Percentiles rank a stretch among this genome's conserved stretches.
These are phyloP conservation scores for Suhomyces yuchorum DNA, from an alignment of 1,139 yeast genomes.

Conservation along the genomic window DNA sequence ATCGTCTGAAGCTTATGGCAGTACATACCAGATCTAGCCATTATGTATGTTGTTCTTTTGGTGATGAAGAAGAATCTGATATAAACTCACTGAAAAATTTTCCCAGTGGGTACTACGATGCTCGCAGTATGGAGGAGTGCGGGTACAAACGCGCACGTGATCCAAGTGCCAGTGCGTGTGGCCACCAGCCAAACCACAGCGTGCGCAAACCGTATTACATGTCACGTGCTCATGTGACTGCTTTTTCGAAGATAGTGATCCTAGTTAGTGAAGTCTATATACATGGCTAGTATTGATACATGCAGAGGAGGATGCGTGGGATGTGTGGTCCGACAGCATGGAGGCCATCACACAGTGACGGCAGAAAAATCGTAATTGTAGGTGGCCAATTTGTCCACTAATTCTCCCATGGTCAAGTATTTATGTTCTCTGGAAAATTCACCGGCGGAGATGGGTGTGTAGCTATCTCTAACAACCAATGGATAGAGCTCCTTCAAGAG, in stretches of 20 bases:
- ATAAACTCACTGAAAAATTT: conserved; percentile 15
- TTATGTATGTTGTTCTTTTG: conserved; percentile 25
- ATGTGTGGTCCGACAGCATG: background rate
- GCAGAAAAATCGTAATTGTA: conserved; percentile 37
- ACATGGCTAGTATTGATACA: conserved; percentile 8
- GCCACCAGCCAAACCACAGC: background rate
- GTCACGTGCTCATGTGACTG: conserved; percentile 21
- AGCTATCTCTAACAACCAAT: conserved; percentile 50
- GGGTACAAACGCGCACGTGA: conserved; percentile 3
- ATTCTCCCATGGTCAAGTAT: conserved; percentile 42
- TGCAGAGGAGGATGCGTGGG: background rate
- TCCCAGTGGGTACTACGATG: conserved; percentile 16
- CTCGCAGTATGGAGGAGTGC: conserved; percentile 2
- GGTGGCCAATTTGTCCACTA: conserved; percentile 41
- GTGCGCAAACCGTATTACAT: background rate
- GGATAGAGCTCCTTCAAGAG: conserved; percentile 57
- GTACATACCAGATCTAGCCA: conserved; percentile 68
- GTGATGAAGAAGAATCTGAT: conserved; percentile 16
- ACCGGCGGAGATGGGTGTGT: conserved; percentile 46
- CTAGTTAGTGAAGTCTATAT: conserved; percentile 5
- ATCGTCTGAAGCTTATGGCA: conserved; percentile 1
- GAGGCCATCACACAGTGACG: conserved; percentile 22
- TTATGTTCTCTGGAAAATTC: conserved; percentile 46
- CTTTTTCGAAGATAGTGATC: conserved; percentile 10
- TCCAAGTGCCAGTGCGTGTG: background rate